Evolutionary conservation across 495 filamentous ascomycete species (phyloP).

Genomic region (Astrothelium macrocarpum): DNA sequence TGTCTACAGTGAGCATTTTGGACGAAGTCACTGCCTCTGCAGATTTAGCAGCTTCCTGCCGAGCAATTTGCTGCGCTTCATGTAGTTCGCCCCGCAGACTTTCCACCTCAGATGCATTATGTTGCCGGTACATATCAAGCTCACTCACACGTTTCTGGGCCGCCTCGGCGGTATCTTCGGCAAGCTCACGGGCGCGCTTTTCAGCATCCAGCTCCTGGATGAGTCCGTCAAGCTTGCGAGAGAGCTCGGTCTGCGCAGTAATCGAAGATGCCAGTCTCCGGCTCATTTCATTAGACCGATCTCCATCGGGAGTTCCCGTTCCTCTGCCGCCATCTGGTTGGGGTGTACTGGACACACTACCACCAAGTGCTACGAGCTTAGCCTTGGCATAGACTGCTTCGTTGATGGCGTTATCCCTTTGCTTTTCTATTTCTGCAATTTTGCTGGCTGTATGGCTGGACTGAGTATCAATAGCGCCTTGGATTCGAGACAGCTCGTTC

Average conservation of each 20-base stretch:
- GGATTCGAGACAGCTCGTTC: conserved; percentile 71
- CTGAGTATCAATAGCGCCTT: conserved; percentile 77
- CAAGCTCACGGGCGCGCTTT: conserved; percentile 64
- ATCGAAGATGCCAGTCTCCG: conserved; percentile 74
- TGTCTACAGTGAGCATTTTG: conserved; percentile 70
- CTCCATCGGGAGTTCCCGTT: conserved; percentile 44
- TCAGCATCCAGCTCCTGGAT: conserved; percentile 67
- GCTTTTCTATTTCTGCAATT: conserved; percentile 86
- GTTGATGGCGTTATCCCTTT: conserved; percentile 80
- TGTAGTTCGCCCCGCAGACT: conserved; percentile 77
- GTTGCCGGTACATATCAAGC: conserved; percentile 71
- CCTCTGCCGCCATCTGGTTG: conserved; percentile 52
- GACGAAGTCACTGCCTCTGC: conserved; percentile 64
- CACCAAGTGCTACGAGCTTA: conserved; percentile 73
- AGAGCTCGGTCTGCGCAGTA: conserved; percentile 65
- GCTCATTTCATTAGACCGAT: conserved; percentile 67
- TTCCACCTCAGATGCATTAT: conserved; percentile 71
- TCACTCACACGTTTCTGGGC: conserved; percentile 75
- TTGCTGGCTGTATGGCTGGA: conserved; percentile 72
- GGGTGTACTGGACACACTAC: conserved; percentile 60
- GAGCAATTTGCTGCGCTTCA: conserved; percentile 56
- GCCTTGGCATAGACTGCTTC: conserved; percentile 94
- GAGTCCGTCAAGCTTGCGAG: conserved; percentile 56
- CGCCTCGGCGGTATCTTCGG: conserved; percentile 78
- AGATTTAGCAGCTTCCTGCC: conserved; percentile 67